Conservation (phyloP, 1,284 basidiomycete species). For the Afroboletus lepidellus region DNA sequence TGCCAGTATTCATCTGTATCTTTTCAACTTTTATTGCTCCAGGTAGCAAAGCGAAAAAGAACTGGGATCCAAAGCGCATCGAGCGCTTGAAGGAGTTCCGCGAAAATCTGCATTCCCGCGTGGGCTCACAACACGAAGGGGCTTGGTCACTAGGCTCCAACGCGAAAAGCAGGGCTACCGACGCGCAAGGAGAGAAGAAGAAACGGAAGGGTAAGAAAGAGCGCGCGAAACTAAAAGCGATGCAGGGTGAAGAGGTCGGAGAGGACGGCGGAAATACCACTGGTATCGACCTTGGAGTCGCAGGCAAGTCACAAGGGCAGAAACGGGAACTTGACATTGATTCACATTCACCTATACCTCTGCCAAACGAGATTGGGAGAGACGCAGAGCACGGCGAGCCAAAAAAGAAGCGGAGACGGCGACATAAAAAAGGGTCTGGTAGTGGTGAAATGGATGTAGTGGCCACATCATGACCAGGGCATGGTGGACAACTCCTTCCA, state of each 20-base stretch:
- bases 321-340: constrained; percentile 11
- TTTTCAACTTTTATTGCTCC: not conserved
- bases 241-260: constrained; percentile 9
- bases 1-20: not conserved
- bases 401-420: constrained; percentile 39
- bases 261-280: not conserved
- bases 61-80: constrained; percentile 63
- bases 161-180: constrained; percentile 7
- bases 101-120: constrained; percentile 34
- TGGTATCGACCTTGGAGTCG: not conserved
- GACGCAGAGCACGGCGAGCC: constrained; percentile 10
- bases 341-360: not conserved
- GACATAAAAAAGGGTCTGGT: constrained; percentile 33
- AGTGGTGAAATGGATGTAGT: not conserved
- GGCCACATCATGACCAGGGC: constrained; percentile 7
- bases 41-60: constrained; percentile 38
- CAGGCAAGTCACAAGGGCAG: constrained; percentile 18
- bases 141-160: constrained; percentile 18
- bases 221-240: constrained; percentile 51
- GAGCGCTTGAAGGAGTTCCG: constrained; percentile 78
- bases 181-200: constrained; percentile 43
- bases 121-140: constrained; percentile 18
- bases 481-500: too few species aligned
- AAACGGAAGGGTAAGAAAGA: constrained; percentile 79
- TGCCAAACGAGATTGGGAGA: not conserved